Conservation (phyloP, 345 rosid species). For the Combretum micranthum region DNA sequence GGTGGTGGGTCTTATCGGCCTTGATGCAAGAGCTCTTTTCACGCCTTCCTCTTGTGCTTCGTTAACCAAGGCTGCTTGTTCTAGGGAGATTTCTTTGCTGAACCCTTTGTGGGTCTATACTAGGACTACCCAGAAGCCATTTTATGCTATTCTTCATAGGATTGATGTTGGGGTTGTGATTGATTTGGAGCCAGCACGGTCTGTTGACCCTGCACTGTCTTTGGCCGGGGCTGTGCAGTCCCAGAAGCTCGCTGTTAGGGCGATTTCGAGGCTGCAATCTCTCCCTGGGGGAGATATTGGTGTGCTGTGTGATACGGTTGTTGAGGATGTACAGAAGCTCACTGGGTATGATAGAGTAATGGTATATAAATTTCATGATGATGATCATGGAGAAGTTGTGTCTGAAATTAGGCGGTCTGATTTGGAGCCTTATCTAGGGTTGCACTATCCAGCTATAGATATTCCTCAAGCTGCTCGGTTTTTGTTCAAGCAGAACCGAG, state of each 20-base stretch:
- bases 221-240: constrained; percentile 81
- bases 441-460: constrained; percentile 86
- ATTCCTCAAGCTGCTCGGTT: constrained; percentile 86
- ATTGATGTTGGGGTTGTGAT: constrained; percentile 72
- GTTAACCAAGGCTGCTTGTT: constrained; percentile 55
- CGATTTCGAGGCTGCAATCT: constrained; percentile 78
- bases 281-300: constrained; percentile 82
- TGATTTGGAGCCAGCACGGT: constrained; percentile 76
- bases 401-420: constrained; percentile 81
- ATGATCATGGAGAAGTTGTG: constrained; percentile 81
- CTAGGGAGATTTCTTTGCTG: constrained; percentile 57
- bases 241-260: constrained; percentile 73
- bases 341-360: constrained; percentile 87
- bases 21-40: constrained; percentile 62
- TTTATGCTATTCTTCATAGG: constrained; percentile 75
- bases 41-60: constrained; percentile 46
- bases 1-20: constrained; percentile 60
- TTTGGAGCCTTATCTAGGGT: constrained; percentile 79
- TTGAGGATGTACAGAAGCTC: constrained; percentile 78
- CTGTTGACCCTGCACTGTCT: constrained; percentile 52
- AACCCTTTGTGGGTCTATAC: constrained; percentile 71
- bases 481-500: constrained; percentile 78
- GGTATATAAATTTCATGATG: constrained; percentile 83
- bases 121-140: constrained; percentile 46
- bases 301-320: constrained; percentile 69